Evolutionary conservation across 108 stramenopile genomes (phyloP).

Genomic region (Cyclostephanos invisitatus): DNA sequence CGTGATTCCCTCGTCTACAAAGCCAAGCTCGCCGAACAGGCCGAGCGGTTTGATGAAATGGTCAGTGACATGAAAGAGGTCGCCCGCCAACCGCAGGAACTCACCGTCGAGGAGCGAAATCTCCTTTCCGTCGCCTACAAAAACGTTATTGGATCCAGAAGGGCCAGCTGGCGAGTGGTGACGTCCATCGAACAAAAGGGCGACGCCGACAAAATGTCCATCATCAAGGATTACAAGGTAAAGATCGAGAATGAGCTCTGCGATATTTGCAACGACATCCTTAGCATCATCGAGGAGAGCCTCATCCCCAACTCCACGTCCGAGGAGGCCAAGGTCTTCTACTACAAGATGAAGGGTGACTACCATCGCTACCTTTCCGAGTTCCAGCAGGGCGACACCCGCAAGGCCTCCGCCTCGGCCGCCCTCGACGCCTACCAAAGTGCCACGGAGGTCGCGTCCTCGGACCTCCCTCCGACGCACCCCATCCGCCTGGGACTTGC

Average conservation of each 20-base stretch:
- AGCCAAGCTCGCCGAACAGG: constrained; percentile 99
- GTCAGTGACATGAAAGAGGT: constrained; percentile 98
- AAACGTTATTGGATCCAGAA: constrained; percentile 99
- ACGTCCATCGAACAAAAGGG: constrained; percentile 99
- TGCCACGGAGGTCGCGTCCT: constrained; percentile 92
- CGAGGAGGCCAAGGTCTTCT: constrained; percentile 99
- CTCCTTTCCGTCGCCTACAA: constrained; percentile 97
- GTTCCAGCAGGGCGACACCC: constrained; percentile 87
- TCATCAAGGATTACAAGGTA: constrained; percentile 98
- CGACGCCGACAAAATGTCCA: constrained; percentile 91
- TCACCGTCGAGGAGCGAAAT: constrained; percentile 99
- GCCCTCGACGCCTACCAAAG: constrained; percentile 98
- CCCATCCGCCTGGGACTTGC: constrained; percentile 99
- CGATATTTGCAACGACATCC: constrained; percentile 99
- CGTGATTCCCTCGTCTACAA: constrained; percentile 95
- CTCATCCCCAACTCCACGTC: constrained; percentile 98
- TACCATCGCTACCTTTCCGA: constrained; percentile 99
- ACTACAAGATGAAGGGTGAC: constrained; percentile 99
- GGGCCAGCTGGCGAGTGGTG: constrained; percentile 99
- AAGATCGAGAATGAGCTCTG: constrained; percentile 93
- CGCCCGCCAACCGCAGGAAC: constrained; percentile 95
- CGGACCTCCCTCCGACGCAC: constrained; percentile 98
- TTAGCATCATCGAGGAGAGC: constrained; percentile 94
- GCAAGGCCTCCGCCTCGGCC: constrained; percentile 89
- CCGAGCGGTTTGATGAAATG: constrained; percentile 98